Percentiles rank a stretch among this genome's conserved stretches.
Evolutionary conservation across 2,329 filamentous ascomycete genomes (phyloP).

Genomic region (Penicillium expansum): DNA sequence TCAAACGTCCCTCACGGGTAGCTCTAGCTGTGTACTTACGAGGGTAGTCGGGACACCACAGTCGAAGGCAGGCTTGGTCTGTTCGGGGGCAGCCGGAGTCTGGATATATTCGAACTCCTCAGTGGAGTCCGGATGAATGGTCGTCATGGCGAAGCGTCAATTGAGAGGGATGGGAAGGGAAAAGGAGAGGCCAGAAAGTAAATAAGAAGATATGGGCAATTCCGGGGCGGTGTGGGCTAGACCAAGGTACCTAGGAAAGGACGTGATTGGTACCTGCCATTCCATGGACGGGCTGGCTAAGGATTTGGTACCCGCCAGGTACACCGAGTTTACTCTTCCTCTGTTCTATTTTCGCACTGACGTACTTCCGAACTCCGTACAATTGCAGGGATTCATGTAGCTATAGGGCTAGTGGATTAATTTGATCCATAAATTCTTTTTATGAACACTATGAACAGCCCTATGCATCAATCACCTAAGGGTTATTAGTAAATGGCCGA

Average conservation of each 20-base stretch:
- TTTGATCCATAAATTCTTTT: neutral
- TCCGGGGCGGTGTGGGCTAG: constrained; percentile 20
- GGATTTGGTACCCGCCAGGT: constrained; percentile 1
- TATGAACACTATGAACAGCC: neutral
- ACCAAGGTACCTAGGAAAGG: constrained; percentile 6
- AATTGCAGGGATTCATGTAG: neutral
- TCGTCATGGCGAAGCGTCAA: constrained; percentile 37
- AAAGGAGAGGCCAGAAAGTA: constrained; percentile 22
- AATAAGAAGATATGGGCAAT: constrained; percentile 21
- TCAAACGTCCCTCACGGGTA: neutral
- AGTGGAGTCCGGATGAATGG: constrained; percentile 44
- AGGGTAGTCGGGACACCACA: constrained; percentile 62
- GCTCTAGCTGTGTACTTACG: constrained; percentile 44
- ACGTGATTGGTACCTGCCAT: constrained; percentile 10
- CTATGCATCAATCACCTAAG: neutral
- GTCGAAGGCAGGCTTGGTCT: constrained; percentile 51
- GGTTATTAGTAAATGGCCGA: neutral
- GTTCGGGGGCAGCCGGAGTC: constrained; percentile 57
- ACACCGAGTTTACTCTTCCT: neutral
- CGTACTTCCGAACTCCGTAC: too few relatives aligned
- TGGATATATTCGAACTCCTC: constrained; percentile 56
- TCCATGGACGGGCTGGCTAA: constrained; percentile 10
- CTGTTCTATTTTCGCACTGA: neutral
- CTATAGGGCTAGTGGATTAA: neutral
- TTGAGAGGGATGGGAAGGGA: constrained; percentile 23